Evolutionary conservation across 2,329 filamentous ascomycete species (phyloP), one percentile per base, ranked within the genome.

Genomic region (Metarhizium humberi): DNA sequence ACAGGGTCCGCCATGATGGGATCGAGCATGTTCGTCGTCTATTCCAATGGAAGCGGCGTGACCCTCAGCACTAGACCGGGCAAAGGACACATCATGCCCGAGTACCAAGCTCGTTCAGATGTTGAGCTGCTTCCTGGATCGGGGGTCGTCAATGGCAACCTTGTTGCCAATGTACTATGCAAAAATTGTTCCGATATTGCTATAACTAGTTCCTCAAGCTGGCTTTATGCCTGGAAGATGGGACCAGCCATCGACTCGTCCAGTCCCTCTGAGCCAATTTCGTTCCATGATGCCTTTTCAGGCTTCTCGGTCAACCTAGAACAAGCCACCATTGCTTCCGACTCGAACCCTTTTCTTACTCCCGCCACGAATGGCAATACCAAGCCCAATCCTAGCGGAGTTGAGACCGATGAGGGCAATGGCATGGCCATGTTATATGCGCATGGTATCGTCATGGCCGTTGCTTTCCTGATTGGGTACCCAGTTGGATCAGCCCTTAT

Each of bases 1-100:
- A 80, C 79, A 29, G 84, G 84, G 50, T 61, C 63, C 0, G 56
- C 59, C 47, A 87, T 87, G 84, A 42, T 65, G 10, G 78, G 75
- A 38, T 67, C 82, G 51, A 78, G 82, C 63, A 84, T 86, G 55
- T 85, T 86, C 63, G 59, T 86, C 62, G 73, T 86, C 60, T 86
- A 86, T 66, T 69, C 78, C 51, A 75, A 83, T 58, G 80, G 80
- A 4, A 77, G 78, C 58, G 85, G 86, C 62, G 73, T 86, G 25
- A 87, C 84, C 0, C 64, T 86, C 52, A 85, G 82, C 57, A 75
- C 82, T 1, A 78, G 84, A 20, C 61, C 66, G 3, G 80, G 77
- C 32, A 68, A 62, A 0, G 73, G 74, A 6, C 72, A 85, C 59
- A 58, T 65, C 38, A 67, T 72, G 69, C 84, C 84, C 0, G 49